Conservation (phyloP, 768 basidiomycete species). For the Leccinum incarnatum region DNA sequence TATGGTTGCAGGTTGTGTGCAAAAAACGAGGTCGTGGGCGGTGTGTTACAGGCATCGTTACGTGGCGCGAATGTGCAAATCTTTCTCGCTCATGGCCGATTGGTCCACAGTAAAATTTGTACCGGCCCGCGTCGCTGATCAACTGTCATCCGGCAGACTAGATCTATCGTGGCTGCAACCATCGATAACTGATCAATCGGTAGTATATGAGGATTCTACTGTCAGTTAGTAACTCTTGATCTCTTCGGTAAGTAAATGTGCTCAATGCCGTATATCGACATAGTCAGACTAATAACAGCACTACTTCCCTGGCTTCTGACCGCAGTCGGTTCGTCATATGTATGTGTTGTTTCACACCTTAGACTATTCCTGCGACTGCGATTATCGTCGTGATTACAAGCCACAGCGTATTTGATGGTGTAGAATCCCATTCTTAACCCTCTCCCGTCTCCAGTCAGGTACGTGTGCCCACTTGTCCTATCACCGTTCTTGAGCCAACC, state of each 20-base stretch:
- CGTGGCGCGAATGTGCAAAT: constrained; percentile 10
- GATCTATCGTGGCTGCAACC: constrained; percentile 12
- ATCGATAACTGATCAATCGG: constrained; percentile 18
- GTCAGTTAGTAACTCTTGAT: background rate
- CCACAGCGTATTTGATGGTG: constrained; percentile 2
- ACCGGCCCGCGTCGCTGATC: constrained; percentile 2
- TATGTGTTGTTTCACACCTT: background rate
- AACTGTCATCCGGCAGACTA: constrained; percentile 9
- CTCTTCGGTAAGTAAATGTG: too few species aligned
- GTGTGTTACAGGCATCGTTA: constrained; percentile 14
- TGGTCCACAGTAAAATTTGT: constrained; percentile 10
- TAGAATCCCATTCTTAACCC: too few species aligned
- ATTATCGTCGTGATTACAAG: constrained; percentile 17
- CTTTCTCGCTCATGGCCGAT: constrained; percentile 25
- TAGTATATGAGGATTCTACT: background rate
- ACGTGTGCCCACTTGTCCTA: background rate
- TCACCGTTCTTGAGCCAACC: too few species aligned
- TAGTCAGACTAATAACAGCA: too few species aligned
- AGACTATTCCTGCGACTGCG: constrained; percentile 10
- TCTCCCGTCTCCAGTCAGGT: background rate
- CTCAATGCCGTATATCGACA: too few species aligned
- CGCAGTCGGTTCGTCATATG: constrained; percentile 8
- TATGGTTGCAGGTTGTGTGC: background rate
- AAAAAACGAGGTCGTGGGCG: constrained; percentile 7
- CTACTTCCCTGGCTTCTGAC: constrained; percentile 1